Evolutionary conservation across 129 eudicot genomes (phyloP), one percentile per base, ranked within the genome.

Genomic region (Gnaphalium uliginosum): DNA sequence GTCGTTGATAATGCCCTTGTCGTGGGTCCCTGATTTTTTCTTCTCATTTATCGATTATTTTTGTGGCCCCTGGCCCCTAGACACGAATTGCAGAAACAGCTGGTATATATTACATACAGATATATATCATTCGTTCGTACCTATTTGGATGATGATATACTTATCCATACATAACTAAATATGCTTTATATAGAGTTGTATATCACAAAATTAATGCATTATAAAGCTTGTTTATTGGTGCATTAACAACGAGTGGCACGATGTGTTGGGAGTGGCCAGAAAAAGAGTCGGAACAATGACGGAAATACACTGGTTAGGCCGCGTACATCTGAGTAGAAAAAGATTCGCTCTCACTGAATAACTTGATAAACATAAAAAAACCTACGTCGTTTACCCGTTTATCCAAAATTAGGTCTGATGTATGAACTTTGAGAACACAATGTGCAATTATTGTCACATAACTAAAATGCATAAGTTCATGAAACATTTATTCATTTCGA

Each of bases 401-500:
- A 11, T 46, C 13, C 5, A 46, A 13, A 5, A 46, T 13, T 46
- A 46, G 18, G 53, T 46, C 53, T 13, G 53, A 46, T 13, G 6
- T n/a, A 46, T 11, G 18, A 46, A 46, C 14, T 11, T 13, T 3
- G n/a, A 14, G n/a, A 43, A 43, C 53, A 46, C n/a, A 13, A 46
- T 14, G 17, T 11, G 51, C 4, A 1, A 43, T 43, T 11, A 13
- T 14, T 46, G 48, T 35, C 70, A 32, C 39, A 22, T 6, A 66
- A 32, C 6, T 33, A 4, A 39, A 26, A 68, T 25, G 9, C 43
- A 48, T 17, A 8, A 60, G 7, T 46, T 46, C n/a, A 14, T 46
- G n/a, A 46, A 46, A 46, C 56, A 61, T 46, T 61, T 70, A 78
- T 30, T 71, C 15, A 50, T 25, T 71, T 70, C 27, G 15, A 70